These are phyloP conservation scores for Lecanicillium sp. DNA, from an alignment of 2,329 filamentous ascomycete species.

Conservation along the genomic window DNA sequence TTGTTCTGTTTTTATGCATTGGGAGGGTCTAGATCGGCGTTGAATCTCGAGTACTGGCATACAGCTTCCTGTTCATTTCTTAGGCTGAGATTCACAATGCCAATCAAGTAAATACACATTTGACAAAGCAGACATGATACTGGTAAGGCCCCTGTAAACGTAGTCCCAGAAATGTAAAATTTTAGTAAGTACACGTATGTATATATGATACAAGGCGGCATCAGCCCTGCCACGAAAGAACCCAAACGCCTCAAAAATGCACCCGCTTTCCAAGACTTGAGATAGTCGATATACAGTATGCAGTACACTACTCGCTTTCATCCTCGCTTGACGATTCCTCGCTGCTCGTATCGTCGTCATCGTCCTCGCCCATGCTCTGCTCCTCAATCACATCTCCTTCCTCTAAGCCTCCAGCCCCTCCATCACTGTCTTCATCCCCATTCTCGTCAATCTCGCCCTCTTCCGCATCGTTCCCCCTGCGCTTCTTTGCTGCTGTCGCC, in stretches of 20 bases:
- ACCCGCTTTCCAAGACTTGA: background rate
- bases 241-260: background rate
- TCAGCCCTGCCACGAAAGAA: background rate
- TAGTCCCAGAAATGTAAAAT: no score
- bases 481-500: constrained; percentile 20
- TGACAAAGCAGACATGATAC: no score
- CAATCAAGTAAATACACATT: no score
- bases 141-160: no score
- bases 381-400: constrained; percentile 33
- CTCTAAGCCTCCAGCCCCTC: constrained; percentile 18
- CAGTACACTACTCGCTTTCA: background rate
- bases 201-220: background rate
- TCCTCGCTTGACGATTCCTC: constrained; percentile 34
- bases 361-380: constrained; percentile 32
- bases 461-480: constrained; percentile 22
- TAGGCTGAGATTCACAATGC: no score
- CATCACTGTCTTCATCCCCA: constrained; percentile 14
- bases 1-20: background rate
- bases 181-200: no score
- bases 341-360: constrained; percentile 29
- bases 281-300: no score
- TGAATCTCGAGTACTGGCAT: no score
- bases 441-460: constrained; percentile 20
- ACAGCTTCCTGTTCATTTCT: no score
- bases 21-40: no score